Percentiles rank a stretch among this genome's conserved stretches.
phyloP scores from a whole-genome alignment of 1,284 basidiomycete genomes.

The Austropuccinia psidii region DNA sequence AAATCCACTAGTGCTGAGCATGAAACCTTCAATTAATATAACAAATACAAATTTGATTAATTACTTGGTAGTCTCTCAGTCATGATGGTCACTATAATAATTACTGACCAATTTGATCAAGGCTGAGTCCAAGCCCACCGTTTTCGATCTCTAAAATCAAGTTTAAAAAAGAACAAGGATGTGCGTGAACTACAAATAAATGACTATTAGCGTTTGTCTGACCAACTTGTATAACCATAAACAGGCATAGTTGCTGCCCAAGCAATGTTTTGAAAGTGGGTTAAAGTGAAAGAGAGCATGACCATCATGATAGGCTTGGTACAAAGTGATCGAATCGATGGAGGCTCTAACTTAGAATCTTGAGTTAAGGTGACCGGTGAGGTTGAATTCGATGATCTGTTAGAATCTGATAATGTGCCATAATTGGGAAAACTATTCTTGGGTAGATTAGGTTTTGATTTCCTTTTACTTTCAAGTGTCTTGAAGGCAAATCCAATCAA shows the following conservation, averaged over 20 bases:
- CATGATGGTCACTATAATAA: no score
- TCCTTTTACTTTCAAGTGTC: slow-evolving; percentile 24
- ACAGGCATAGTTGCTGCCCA: slow-evolving; percentile 12
- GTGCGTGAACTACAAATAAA: neutral
- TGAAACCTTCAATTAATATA: slow-evolving; percentile 8
- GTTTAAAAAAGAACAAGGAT: neutral
- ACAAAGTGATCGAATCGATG: slow-evolving; percentile 20
- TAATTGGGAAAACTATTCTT: neutral
- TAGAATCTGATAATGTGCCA: neutral
- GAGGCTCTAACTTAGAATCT: slow-evolving; percentile 5
- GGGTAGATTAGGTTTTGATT: neutral
- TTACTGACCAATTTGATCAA: slow-evolving; percentile 17
- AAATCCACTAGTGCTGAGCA: slow-evolving; percentile 23
- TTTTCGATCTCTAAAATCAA: slow-evolving; percentile 6
- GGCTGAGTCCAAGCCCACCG: slow-evolving; percentile 15
- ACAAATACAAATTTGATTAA: neutral
- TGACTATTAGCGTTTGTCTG: no score
- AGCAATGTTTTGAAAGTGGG: slow-evolving; percentile 29
- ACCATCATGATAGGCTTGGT: slow-evolving; percentile 26
- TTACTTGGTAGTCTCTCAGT: no score
- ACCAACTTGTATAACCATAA: slow-evolving; percentile 25
- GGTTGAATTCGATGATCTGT: neutral
- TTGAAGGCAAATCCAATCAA: neutral
- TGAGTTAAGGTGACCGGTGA: neutral
- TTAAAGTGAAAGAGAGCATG: neutral